Evolutionary conservation across 768 basidiomycete species (phyloP).

Genomic region (Suillus variegatus): DNA sequence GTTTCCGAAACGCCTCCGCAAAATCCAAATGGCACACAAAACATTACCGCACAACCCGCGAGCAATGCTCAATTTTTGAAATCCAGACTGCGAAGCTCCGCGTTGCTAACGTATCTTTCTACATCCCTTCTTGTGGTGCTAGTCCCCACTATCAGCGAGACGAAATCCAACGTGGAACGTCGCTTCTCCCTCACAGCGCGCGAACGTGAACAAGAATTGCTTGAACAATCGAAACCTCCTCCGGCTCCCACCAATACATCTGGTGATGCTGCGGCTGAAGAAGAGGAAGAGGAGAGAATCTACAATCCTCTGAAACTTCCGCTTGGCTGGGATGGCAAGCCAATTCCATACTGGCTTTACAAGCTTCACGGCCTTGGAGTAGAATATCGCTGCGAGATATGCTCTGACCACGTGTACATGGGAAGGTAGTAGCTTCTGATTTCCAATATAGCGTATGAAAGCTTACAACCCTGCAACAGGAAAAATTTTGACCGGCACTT

Average conservation of each 20-base stretch:
- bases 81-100: conserved; percentile 62
- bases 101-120: conserved; percentile 70
- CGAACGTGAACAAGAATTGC: conserved; percentile 91
- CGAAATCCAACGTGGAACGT: conserved; percentile 95
- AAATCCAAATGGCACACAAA: conserved; percentile 34
- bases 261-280: conserved; percentile 66
- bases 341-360: conserved; percentile 98
- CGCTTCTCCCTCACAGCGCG: conserved; percentile 96
- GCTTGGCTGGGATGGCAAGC: conserved; percentile 97
- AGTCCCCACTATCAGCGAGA: conserved; percentile 73
- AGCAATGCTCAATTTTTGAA: conserved; percentile 33
- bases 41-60: conserved; percentile 33
- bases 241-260: conserved; percentile 47
- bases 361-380: conserved; percentile 98
- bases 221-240: conserved; percentile 65
- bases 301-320: conserved; percentile 98
- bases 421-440: conserved; percentile 57
- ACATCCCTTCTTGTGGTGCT: conserved; percentile 68
- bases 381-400: conserved; percentile 97
- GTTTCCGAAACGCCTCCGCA: conserved; percentile 35
- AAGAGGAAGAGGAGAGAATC: conserved; percentile 94
- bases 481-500: conserved; percentile 98
- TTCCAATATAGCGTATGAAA: conserved; percentile 2
- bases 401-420: conserved; percentile 96
- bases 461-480: conserved; percentile 40